Conservation (phyloP, 2,329 filamentous ascomycete genomes). For the Beauveria pseudobassiana region DNA sequence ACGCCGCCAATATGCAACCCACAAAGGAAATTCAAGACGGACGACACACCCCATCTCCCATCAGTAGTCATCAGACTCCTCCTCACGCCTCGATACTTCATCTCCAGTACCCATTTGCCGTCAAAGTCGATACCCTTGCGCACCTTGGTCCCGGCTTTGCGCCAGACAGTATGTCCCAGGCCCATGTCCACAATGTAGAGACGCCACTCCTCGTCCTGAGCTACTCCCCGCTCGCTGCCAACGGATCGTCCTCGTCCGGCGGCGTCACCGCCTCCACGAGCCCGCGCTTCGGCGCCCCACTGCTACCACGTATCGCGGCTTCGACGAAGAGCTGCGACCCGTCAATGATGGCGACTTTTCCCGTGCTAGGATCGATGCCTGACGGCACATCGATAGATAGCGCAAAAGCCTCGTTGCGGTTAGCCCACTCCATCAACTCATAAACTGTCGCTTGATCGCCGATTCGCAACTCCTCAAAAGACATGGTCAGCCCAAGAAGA, state of each 20-base stretch:
- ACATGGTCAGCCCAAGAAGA: conserved; percentile 75
- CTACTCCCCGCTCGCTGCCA: conserved; percentile 21
- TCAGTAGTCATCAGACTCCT: conserved; percentile 20
- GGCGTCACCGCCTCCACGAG: conserved; percentile 68
- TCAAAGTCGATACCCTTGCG: conserved; percentile 85
- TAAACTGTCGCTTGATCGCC: conserved; percentile 79
- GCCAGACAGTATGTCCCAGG: conserved; percentile 74
- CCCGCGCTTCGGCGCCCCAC: conserved; percentile 80
- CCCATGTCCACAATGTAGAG: conserved; percentile 84
- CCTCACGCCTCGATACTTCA: conserved; percentile 42
- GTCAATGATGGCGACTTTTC: conserved; percentile 59
- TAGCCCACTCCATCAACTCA: conserved; percentile 89
- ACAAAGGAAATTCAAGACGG: conserved; percentile 2
- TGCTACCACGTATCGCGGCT: conserved; percentile 74
- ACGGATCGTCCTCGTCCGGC: conserved; percentile 32
- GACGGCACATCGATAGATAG: conserved; percentile 88
- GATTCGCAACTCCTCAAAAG: conserved; percentile 80
- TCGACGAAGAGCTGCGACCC: conserved; percentile 72
- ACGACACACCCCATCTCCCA: not conserved
- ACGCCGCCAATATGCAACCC: conserved; percentile 6
- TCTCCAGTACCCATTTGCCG: conserved; percentile 73
- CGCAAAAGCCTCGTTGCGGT: conserved; percentile 74
- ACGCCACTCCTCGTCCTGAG: conserved; percentile 59
- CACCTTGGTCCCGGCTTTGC: conserved; percentile 72
- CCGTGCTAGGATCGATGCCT: conserved; percentile 73